Base-by-base conservation (phyloP, 495 filamentous ascomycete genomes). In the Umbilicaria muhlenbergii region DNA sequence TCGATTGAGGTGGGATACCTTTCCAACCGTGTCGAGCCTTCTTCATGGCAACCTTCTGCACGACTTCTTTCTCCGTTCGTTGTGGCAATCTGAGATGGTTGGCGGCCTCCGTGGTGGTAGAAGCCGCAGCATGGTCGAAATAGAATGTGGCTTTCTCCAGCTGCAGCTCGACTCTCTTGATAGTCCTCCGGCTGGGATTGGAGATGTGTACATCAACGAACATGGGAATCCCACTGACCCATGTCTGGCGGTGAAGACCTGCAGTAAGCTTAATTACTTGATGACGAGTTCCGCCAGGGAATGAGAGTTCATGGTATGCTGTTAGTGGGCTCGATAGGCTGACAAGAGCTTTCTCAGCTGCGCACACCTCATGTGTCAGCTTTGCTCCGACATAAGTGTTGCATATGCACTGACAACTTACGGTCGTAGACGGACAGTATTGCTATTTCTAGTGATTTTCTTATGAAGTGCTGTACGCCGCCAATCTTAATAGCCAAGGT, bases 171-270 rank as follows among this genome's bases (percentile, higher is more conserved):
- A 77, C 57, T 36, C 51, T 66, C 45, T 61, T 68, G 36, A 74
- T 56, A 8, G 50, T 55, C 47, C 67, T 70, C 21, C 53, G 59
- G 42, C 63, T 68, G 40, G 60, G 60, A 39, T 74, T 74, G 19
- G 58, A 55, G 32, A 74, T 59, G 38, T 67, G 67, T 18, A 74
- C 64, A 41, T 74, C 71, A 12, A 70, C 64, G 43, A 72, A 74
- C 18, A 75, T 60, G 33, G 52, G 65, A 17, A 72, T 71, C 32
- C 73, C 71, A 21, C 68, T 71, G 44, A 76, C 67, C 73, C 69
- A 73, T 33, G 73, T 71, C 37, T 73, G 73, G 5, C 72, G 59
- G 54, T 76, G 70, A 39, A 74, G 50, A 17, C 67, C 71, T 34
- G 71, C 72, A 10, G 71, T 74, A 36, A 75, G 42, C 35, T 59